Conservation (phyloP, 2,329 filamentous ascomycete genomes). For the Nemania abortiva region DNA sequence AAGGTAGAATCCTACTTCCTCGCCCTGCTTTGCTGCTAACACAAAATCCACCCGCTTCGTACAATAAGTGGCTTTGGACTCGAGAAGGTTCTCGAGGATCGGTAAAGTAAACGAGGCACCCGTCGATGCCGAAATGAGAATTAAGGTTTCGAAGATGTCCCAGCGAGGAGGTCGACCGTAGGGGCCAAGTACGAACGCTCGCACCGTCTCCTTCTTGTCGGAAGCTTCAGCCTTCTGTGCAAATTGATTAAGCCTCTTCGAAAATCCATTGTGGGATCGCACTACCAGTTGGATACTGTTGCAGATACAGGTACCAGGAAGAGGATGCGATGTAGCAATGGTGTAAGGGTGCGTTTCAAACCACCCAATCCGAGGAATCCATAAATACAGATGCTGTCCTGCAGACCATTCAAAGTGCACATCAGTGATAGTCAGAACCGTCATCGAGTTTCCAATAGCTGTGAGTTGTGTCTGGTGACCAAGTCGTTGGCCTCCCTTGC, state of each 20-base stretch:
- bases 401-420: conserved; percentile 70
- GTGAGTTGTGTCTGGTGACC: conserved; percentile 65
- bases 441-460: conserved; percentile 64
- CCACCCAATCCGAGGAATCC: conserved; percentile 66
- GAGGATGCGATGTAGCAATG: conserved; percentile 67
- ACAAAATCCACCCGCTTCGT: conserved; percentile 66
- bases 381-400: conserved; percentile 72
- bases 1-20: conserved; percentile 68
- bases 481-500: conserved; percentile 61
- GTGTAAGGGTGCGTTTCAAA: conserved; percentile 72
- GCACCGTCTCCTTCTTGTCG: conserved; percentile 52
- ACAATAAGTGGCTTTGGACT: conserved; percentile 58
- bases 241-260: conserved; percentile 63
- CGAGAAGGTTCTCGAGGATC: conserved; percentile 67
- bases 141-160: conserved; percentile 69
- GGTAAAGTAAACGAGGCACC: conserved; percentile 73
- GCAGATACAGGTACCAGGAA: conserved; percentile 65
- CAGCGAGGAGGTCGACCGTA: conserved; percentile 68
- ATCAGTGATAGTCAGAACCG: conserved; percentile 69
- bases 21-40: conserved; percentile 62
- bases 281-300: conserved; percentile 71
- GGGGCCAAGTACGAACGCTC: conserved; percentile 66
- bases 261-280: conserved; percentile 68
- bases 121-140: conserved; percentile 72
- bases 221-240: conserved; percentile 55